Conservation (phyloP, 2,329 filamentous ascomycete genomes). For the Cordyceps militaris region DNA sequence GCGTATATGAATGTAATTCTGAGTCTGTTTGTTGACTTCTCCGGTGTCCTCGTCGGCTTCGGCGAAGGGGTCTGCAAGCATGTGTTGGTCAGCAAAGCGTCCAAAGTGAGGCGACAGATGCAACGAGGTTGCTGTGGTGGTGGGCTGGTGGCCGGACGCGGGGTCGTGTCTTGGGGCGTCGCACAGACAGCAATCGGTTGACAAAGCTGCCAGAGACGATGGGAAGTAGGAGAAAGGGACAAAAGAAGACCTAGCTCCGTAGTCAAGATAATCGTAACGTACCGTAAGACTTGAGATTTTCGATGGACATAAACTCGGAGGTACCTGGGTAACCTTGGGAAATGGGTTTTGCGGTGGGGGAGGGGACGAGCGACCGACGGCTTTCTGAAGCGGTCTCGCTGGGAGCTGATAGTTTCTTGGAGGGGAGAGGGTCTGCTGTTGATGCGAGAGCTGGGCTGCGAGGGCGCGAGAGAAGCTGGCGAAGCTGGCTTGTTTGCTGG, state of each 20-base stretch:
- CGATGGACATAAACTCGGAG: slow-evolving; percentile 96
- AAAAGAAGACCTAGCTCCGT: background rate
- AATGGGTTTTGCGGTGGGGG: slow-evolving; percentile 40
- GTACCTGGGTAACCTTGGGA: slow-evolving; percentile 51
- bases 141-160: slow-evolving; percentile 6
- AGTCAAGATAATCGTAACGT: slow-evolving; percentile 33
- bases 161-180: background rate
- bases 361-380: slow-evolving; percentile 44
- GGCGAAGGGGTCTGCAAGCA: slow-evolving; percentile 89
- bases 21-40: slow-evolving; percentile 89
- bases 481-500: background rate
- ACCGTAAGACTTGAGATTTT: slow-evolving; percentile 97
- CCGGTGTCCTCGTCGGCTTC: slow-evolving; percentile 99
- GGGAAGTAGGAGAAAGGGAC: background rate
- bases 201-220: background rate
- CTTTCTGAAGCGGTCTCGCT: slow-evolving; percentile 41
- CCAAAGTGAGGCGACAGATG: slow-evolving; percentile 1
- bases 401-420: slow-evolving; percentile 18
- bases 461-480: background rate
- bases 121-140: background rate
- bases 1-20: slow-evolving; percentile 99
- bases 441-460: background rate
- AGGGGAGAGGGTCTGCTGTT: background rate
- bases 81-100: slow-evolving; percentile 21
- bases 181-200: background rate